Evolutionary conservation across 768 basidiomycete species (phyloP), one percentile per base, ranked within the genome.

Genomic region (Hygrocybe punicea): DNA sequence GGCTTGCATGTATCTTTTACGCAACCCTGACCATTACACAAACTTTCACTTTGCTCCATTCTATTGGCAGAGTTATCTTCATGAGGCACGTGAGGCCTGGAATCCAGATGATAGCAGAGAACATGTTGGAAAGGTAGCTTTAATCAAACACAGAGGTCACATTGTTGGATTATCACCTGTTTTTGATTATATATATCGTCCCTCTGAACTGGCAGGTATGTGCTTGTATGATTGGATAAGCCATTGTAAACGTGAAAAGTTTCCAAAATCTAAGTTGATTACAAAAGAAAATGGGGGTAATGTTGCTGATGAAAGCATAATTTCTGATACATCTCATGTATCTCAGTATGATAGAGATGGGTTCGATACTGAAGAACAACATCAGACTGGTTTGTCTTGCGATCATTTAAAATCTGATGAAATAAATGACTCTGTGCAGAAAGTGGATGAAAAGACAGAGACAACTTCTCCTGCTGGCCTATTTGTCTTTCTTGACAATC

Each of bases 11-110:
- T 67, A 69, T 47, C 53, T 69, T 10, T 51, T 69, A 14, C 63
- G 62, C 19, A 52, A 65, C 58, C 68, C 68, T 21, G 69, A 72
- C 48, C 68, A 72, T 44, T 74, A 74, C 53, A 71, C 65, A 7
- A 70, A 62, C 37, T 65, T 68, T 56, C 34, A 23, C 23, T 74
- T 73, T 62, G 59, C 65, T 4, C 53, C 58, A 21, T 54, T 59
- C 29, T 59, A 59, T 37, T 59, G 51, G 53, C 14, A 55, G 37
- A 50, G n/a, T 17, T 59, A 34, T 62, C 65, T 70, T 7, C 13
- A 33, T 4, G 62, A 68, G 29, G 62, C 62, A 6, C 21, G 46
- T 8, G 33, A 39, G 6, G 46, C 24, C 1, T 68, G 65, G 57
- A 23, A 58, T 37, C n/a, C 23, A 34, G 57, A 39, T 29, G 47